Base-by-base conservation (phyloP, 2,329 filamentous ascomycete genomes). In the Pezicula radicicola region DNA sequence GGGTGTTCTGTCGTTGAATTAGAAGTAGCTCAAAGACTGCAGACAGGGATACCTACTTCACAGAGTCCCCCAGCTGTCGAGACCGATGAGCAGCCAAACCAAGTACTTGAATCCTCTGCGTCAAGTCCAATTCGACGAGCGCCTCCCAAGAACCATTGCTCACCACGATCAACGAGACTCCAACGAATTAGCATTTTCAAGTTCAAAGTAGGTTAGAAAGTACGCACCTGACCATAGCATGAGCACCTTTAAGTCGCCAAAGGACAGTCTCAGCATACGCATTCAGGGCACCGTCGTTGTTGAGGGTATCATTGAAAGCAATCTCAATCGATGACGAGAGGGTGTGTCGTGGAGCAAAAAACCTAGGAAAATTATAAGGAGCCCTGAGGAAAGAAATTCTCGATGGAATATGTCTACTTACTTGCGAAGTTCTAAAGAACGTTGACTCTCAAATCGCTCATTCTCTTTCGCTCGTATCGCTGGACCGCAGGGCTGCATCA, bases 181-280 rank as follows among this genome's bases (percentile, higher is more conserved):
- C 28, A 42, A 2, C 8, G 18, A 42, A 42, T 42, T 13, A 18
- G n/a, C 40, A 42, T 13, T 7, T 15, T n/a, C 15, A 45, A 16
- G n/a, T 36, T 19, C 7, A 8, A 15, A 43, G n/a, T 3, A n/a
- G 9, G 30, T 33, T 10, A 33, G 25, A 6, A 25, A 25, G 25
- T 25, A 25, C 57, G 28, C 50, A 63, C 62, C 60, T 63, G 5
- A 66, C 59, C 63, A 65, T 61, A 25, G 58, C 60, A 53, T 63
- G 63, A 25, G 53, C 51, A 10, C 54, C 63, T 6, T 55, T 52
- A 12, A 64, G 49, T 25, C 63, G 13, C 80, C 81, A 16, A 72
- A 79, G 45, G 75, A 75, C 56, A 68, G 78, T 63, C 74, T 82
- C 69, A 72, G 68, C 10, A 56, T 69, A 59, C 60, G 65, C 27